Percentiles rank a stretch among this genome's conserved stretches.
phyloP scores from a whole-genome alignment of 2,329 filamentous ascomycete genomes.

The Verticillium longisporum region DNA sequence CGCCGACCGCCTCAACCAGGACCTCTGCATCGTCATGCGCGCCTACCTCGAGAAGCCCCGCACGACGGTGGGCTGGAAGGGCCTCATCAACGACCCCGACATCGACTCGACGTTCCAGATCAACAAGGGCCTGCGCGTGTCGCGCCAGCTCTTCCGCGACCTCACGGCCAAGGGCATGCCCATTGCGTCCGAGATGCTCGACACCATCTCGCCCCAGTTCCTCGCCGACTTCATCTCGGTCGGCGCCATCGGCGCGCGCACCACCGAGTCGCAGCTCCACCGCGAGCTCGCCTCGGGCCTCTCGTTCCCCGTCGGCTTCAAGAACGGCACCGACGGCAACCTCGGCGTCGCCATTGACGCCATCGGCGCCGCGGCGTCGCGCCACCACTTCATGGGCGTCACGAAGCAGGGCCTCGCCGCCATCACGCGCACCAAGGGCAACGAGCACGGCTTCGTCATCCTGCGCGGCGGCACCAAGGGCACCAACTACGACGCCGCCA shows the following conservation, averaged over 20 bases:
- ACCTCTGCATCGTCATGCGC: constrained; percentile 93
- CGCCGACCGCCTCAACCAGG: constrained; percentile 70
- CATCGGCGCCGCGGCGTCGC: constrained; percentile 77
- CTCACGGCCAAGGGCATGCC: constrained; percentile 84
- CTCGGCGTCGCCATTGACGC: constrained; percentile 90
- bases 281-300: constrained; percentile 91
- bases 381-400: constrained; percentile 96
- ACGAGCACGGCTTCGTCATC: constrained; percentile 97
- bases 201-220: constrained; percentile 98
- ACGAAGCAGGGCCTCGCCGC: constrained; percentile 96
- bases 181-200: constrained; percentile 96
- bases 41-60: constrained; percentile 98
- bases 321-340: constrained; percentile 96
- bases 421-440: constrained; percentile 87
- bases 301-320: constrained; percentile 97
- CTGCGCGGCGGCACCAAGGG: constrained; percentile 85
- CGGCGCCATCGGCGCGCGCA: constrained; percentile 90
- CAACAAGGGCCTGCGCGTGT: constrained; percentile 93
- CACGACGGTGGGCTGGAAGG: constrained; percentile 98
- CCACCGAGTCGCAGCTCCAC: constrained; percentile 94
- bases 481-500: constrained; percentile 88
- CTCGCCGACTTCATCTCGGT: constrained; percentile 92
- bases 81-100: constrained; percentile 96
- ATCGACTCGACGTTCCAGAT: constrained; percentile 97
- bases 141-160: constrained; percentile 89